Evolutionary conservation across 495 filamentous ascomycete genomes (phyloP), one percentile per base, ranked within the genome.

Genomic region (Neurospora sp.): DNA sequence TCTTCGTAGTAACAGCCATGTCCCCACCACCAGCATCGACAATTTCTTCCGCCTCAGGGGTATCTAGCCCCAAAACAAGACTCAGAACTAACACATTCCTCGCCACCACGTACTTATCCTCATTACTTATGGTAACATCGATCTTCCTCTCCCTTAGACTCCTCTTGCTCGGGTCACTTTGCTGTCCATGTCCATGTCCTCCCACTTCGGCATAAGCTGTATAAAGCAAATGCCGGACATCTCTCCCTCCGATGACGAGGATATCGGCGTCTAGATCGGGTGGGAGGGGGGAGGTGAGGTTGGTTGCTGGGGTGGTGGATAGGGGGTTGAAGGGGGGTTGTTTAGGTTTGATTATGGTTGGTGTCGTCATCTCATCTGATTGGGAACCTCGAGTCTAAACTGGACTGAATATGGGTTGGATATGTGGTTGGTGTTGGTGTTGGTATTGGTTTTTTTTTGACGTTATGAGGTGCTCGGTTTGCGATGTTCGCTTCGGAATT

Each of bases 221-320:
- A 73, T 83, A 89, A n/a, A n/a, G n/a, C 4, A 89, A 76, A 40
- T 84, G 84, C 13, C 87, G 82, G 7, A 82, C 82, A 78, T 89
- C 88, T 0, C 85, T 86, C 73, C 87, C 87, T 11, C 85, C 86
- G 9, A 90, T 81, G 3, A 86, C 76, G 2, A 90, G 81, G n/a
- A 90, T 74, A 34, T 83, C 76, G 31, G 84, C 86, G 42, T 83
- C 74, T 54, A 84, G 69, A 39, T 84, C 86, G 11, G 82, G 82
- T 1, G 87, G 84, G 2, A 89, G 74, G 11, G 80, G 73, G 40
- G 84, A 81, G 1, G 85, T 86, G 42, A 90, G 78, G 74, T 77
- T 83, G 7, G 83, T 77, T 9, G 88, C 86, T 15, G 87, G 82
- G 0, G 85, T 88, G 75, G 87, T 88, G 36, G 86, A 86, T 48